These are phyloP conservation scores for Flaveria linearis DNA, from an alignment of 129 eudicot genomes.

Conservation along the genomic window DNA sequence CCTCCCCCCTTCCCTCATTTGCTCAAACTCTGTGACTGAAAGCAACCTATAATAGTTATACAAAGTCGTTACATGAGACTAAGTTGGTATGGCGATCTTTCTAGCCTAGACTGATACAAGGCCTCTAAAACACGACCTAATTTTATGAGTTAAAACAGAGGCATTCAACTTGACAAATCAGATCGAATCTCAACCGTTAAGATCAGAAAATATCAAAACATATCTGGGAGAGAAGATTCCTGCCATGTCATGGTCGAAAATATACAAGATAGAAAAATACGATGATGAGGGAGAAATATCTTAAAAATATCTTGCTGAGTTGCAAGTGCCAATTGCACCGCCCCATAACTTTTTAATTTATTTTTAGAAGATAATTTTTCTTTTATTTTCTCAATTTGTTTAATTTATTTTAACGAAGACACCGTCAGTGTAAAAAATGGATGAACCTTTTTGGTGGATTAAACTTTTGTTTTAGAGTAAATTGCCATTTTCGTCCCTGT, in stretches of 20 bases:
- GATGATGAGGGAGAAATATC: constrained; percentile 9
- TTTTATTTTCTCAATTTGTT: neutral
- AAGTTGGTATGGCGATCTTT: too few relatives aligned
- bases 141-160: too few relatives aligned
- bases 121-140: too few relatives aligned
- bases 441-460: neutral
- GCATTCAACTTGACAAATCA: too few relatives aligned
- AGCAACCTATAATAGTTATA: too few relatives aligned
- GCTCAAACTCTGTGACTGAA: too few relatives aligned
- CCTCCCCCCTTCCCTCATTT: too few relatives aligned
- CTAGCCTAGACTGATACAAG: too few relatives aligned
- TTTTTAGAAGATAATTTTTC: neutral
- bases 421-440: neutral
- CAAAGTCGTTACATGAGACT: too few relatives aligned
- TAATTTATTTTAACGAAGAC: neutral
- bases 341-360: neutral
- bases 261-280: neutral
- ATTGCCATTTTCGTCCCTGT: too few relatives aligned
- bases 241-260: constrained; percentile 3
- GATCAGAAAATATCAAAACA: constrained; percentile 8
- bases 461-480: neutral
- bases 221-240: neutral
- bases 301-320: constrained; percentile 13
- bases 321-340: constrained; percentile 12
- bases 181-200: neutral